Evolutionary conservation across 441 rosid genomes (phyloP), one percentile per base, ranked within the genome.

Genomic region (Erodium moschatum): DNA sequence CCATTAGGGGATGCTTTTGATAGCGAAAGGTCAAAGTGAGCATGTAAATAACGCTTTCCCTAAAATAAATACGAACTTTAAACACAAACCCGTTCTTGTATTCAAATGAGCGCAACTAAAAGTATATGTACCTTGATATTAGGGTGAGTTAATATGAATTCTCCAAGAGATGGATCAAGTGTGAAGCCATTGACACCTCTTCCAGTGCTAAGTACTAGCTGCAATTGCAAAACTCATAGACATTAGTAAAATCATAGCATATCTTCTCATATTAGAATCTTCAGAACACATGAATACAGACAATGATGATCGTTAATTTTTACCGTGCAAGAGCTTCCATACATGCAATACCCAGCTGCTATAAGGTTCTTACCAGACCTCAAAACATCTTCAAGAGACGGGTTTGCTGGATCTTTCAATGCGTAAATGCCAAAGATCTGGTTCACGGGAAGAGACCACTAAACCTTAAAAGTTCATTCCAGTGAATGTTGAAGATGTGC

Each of bases 271-370:
- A 54, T 7, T 54, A 54, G 20, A 18, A 16, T 16, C 24, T 16
- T 54, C 61, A 54, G 15, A 54, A 54, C 20, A 52, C 8, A 15
- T 52, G 60, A 19, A 15, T 7, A 52, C 15, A 5, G 60, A 54
- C 27, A 56, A 4, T 18, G 27, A 56, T 16, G 27, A 18, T 2
- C 27, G 18, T 9, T 35, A 19, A 19, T 50, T n/a, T 67, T 19
- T 93, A 94, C 98, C 92, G 83, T 89, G 87, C 98, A 91, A 50
- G 97, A 94, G 82, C 98, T 94, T 77, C 97, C 98, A 65, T 94
- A 94, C 97, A 94, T 89, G 88, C 98, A 94, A 73, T 91, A 94
- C 72, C 98, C 98, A 69, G 98, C 98, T 5, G 98, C 98, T 12
- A 91, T 66, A 92, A 94, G 86, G 58, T 91, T 81, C 75, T 78